These are phyloP conservation scores for Trametes sanguinea DNA, from an alignment of 768 basidiomycete species.

Conservation along the genomic window DNA sequence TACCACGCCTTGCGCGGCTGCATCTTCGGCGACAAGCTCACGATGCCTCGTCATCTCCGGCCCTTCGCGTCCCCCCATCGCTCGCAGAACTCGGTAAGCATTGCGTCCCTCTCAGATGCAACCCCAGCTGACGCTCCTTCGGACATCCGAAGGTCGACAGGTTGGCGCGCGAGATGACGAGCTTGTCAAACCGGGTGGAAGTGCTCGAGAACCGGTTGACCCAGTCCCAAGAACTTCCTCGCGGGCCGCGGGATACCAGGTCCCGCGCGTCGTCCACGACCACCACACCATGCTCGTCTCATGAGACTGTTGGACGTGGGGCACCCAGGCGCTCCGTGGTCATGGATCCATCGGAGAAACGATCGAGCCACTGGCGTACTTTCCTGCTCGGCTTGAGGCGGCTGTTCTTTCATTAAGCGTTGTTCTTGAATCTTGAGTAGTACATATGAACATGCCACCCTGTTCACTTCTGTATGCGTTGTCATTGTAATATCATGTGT, in stretches of 20 bases:
- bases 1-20: not conserved
- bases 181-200: not conserved
- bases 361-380: not conserved
- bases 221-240: not conserved
- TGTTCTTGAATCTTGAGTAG: no score
- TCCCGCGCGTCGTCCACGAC: no score
- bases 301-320: not conserved
- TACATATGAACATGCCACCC: no score
- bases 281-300: not conserved
- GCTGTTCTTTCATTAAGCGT: not conserved
- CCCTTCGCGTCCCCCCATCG: not conserved
- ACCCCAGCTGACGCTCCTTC: not conserved
- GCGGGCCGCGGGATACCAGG: no score
- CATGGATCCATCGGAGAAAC: no score
- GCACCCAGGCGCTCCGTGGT: not conserved
- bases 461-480: no score
- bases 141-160: not conserved
- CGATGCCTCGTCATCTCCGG: conserved; percentile 1
- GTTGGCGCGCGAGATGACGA: not conserved
- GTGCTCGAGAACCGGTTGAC: not conserved
- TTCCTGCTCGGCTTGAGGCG: not conserved
- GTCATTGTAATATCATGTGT: no score
- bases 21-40: not conserved
- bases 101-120: not conserved
- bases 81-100: not conserved